Evolutionary conservation across 345 rosid species (phyloP).

Genomic region (Eucalyptus sp.): DNA sequence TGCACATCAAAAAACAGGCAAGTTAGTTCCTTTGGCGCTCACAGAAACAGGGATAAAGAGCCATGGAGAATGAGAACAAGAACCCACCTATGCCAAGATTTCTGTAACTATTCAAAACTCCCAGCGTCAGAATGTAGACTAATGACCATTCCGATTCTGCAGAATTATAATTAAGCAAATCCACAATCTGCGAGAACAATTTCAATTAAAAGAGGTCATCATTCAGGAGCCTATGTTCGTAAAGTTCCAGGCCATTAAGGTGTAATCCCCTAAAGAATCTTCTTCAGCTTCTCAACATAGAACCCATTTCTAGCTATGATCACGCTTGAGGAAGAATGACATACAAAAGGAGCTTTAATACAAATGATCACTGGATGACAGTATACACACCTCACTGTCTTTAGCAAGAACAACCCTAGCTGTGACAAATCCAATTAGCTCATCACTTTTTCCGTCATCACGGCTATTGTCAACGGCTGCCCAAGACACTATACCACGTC

Average conservation of each 20-base stretch:
- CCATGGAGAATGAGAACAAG: neutral
- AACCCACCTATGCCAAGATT: conserved; percentile 74
- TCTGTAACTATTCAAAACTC: conserved; percentile 74
- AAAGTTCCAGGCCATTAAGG: neutral
- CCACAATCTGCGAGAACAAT: conserved; percentile 61
- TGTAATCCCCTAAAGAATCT: neutral
- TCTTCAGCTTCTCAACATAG: neutral
- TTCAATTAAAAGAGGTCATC: neutral
- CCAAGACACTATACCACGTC: conserved; percentile 77
- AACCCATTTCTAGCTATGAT: neutral
- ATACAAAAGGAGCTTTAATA: neutral
- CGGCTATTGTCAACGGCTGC: conserved; percentile 84
- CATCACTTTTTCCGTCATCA: conserved; percentile 54
- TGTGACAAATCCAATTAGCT: conserved; percentile 90
- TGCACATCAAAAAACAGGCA: conserved; percentile 22
- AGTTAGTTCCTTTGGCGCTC: neutral
- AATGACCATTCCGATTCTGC: conserved; percentile 63
- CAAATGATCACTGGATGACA: neutral
- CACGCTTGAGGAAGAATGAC: neutral
- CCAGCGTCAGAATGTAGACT: conserved; percentile 81
- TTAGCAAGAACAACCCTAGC: conserved; percentile 60
- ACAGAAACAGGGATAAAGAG: neutral
- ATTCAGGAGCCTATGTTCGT: neutral
- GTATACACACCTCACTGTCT: conserved; percentile 63
- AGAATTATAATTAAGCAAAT: conserved; percentile 61